Conservation (phyloP, 2,329 filamentous ascomycete genomes). For the Fusarium sp. region DNA sequence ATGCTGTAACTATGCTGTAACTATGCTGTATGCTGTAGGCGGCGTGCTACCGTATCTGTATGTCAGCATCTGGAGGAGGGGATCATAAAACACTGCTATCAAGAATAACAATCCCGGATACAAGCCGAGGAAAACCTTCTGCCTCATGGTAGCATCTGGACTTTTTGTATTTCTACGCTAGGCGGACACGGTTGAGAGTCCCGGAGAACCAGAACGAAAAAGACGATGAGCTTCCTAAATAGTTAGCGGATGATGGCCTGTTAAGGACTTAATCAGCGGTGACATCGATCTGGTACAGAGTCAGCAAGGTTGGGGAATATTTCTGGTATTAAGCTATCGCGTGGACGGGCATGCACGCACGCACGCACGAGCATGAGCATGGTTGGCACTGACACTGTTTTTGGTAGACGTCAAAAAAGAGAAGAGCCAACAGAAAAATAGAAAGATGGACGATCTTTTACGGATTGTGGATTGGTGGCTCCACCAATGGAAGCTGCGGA, state of each 20-base stretch:
- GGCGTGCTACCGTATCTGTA: background rate
- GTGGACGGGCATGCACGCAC: constrained; percentile 10
- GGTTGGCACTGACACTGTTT: constrained; percentile 42
- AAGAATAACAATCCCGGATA: constrained; percentile 1
- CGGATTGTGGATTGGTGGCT: constrained; percentile 28
- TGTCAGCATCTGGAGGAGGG: constrained; percentile 4
- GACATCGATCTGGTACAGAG: constrained; percentile 20
- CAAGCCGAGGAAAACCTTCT: constrained; percentile 8
- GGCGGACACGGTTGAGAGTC: constrained; percentile 34
- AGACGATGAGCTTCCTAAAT: constrained; percentile 18
- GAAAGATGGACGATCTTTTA: constrained; percentile 28
- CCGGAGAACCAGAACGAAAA: constrained; percentile 31
- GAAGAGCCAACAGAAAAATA: background rate
- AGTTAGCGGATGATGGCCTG: constrained; percentile 6
- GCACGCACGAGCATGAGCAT: constrained; percentile 20
- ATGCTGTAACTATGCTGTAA: background rate
- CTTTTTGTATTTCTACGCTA: constrained; percentile 29
- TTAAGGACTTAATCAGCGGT: constrained; percentile 24
- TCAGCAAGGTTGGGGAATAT: background rate
- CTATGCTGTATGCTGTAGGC: too few relatives aligned
- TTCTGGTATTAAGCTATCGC: constrained; percentile 33
- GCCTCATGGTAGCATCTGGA: constrained; percentile 4
- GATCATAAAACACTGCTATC: constrained; percentile 6
- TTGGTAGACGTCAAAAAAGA: background rate
- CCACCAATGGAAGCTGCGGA: constrained; percentile 40